These are phyloP conservation scores for Metarhizium robertsii DNA, from an alignment of 2,329 filamentous ascomycete species.

Conservation along the genomic window DNA sequence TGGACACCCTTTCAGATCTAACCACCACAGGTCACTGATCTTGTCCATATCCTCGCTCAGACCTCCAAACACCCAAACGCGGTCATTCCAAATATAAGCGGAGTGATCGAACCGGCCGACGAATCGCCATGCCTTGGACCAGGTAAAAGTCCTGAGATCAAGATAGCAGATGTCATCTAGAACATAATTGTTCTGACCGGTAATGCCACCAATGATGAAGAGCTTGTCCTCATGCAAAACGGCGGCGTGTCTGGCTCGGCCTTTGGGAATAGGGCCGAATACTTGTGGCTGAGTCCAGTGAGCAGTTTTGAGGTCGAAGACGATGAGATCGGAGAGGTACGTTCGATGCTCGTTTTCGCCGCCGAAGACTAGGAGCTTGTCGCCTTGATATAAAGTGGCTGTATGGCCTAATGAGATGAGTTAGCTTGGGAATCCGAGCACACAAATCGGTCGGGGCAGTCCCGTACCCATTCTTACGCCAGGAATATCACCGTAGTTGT, in stretches of 20 bases:
- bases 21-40: constrained; percentile 92
- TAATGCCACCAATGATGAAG: constrained; percentile 93
- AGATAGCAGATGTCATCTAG: constrained; percentile 95
- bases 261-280: constrained; percentile 74
- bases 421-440: not conserved
- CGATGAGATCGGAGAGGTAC: constrained; percentile 89
- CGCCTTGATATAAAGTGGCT: constrained; percentile 83
- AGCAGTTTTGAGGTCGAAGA: constrained; percentile 89
- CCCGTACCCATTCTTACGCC: constrained; percentile 82
- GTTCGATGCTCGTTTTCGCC: constrained; percentile 97
- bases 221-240: constrained; percentile 94
- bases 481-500: constrained; percentile 97
- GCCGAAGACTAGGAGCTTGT: constrained; percentile 94
- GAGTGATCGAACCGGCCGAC: constrained; percentile 92
- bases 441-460: not conserved
- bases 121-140: constrained; percentile 94
- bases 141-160: constrained; percentile 94
- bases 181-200: constrained; percentile 83
- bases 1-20: constrained; percentile 85
- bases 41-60: constrained; percentile 96
- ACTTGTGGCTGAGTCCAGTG: constrained; percentile 93
- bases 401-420: constrained; percentile 63
- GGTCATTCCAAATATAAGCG: constrained; percentile 83
- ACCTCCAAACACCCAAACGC: constrained; percentile 94
- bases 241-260: constrained; percentile 84